These are phyloP conservation scores for Hemileccinum rubropunctum DNA, from an alignment of 768 basidiomycete genomes.

Conservation along the genomic window DNA sequence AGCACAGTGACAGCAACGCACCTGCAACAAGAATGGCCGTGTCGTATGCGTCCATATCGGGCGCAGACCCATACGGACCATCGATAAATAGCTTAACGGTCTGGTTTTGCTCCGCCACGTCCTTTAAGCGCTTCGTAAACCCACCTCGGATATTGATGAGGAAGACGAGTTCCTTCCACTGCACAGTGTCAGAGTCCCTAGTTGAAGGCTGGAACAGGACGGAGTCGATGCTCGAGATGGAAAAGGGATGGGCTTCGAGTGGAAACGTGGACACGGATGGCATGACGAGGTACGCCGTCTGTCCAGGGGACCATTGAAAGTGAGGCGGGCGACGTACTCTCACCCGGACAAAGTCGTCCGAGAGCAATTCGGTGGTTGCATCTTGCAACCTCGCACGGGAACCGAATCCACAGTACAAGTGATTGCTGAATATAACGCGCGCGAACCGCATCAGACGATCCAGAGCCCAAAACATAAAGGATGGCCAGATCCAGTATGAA, in stretches of 20 bases:
- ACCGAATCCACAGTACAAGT: conserved; percentile 35
- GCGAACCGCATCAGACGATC: conserved; percentile 50
- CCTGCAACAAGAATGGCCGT: conserved; percentile 52
- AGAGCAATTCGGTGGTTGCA: conserved; percentile 42
- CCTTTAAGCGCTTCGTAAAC: conserved; percentile 50
- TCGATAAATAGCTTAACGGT: conserved; percentile 51
- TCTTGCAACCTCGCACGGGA: conserved; percentile 29
- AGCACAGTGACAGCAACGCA: conserved; percentile 11
- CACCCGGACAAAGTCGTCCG: conserved; percentile 46
- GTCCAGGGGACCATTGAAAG: conserved; percentile 54
- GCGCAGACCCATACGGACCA: conserved; percentile 53
- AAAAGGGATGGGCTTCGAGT: conserved; percentile 61
- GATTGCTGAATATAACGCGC: conserved; percentile 45
- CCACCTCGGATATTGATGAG: conserved; percentile 58
- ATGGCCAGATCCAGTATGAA: conserved; percentile 32
- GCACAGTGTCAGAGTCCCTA: not conserved
- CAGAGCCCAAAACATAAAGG: conserved; percentile 34
- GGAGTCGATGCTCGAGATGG: conserved; percentile 47
- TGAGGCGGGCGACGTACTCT: conserved; percentile 42
- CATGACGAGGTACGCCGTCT: conserved; percentile 50
- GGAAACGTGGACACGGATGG: conserved; percentile 44
- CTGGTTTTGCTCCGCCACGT: conserved; percentile 29
- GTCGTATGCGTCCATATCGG: conserved; percentile 40
- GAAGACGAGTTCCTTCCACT: conserved; percentile 49
- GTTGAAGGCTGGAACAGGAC: conserved; percentile 9